phyloP scores from a whole-genome alignment of 495 filamentous ascomycete species.

The Hypomontagnella submonticulosa region DNA sequence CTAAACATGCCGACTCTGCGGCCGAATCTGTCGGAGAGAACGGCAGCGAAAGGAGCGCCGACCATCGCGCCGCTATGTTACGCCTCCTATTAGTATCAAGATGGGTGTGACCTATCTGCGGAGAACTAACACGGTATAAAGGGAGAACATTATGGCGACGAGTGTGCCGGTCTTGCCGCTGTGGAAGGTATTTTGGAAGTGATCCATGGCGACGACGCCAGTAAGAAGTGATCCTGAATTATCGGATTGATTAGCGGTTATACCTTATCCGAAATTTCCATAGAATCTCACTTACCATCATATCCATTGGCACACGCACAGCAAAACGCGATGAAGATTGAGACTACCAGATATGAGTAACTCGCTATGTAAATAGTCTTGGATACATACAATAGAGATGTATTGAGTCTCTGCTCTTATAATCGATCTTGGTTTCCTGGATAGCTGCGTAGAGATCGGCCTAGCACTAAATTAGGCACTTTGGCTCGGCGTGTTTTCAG shows the following conservation, averaged over 20 bases:
- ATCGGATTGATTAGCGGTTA: constrained; percentile 14
- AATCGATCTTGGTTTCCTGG: constrained; percentile 65
- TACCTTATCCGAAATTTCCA: background rate
- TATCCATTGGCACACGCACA: constrained; percentile 65
- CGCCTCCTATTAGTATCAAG: constrained; percentile 3
- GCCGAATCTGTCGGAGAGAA: constrained; percentile 58
- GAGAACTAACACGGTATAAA: constrained; percentile 58
- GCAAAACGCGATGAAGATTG: constrained; percentile 58
- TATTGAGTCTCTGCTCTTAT: constrained; percentile 64
- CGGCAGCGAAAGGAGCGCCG: constrained; percentile 56
- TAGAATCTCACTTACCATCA: constrained; percentile 48
- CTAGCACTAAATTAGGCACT: constrained; percentile 45
- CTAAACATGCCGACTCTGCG: constrained; percentile 59
- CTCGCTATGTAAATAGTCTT: background rate
- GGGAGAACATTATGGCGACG: constrained; percentile 58
- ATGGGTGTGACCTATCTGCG: background rate
- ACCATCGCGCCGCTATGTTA: constrained; percentile 58
- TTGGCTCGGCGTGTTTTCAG: constrained; percentile 4
- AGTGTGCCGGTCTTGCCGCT: constrained; percentile 50
- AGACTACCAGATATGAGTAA: constrained; percentile 40
- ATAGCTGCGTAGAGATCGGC: constrained; percentile 69
- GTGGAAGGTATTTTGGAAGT: constrained; percentile 53
- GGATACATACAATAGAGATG: constrained; percentile 64
- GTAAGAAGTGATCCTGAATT: constrained; percentile 56
- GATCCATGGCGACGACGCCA: constrained; percentile 54